These are phyloP conservation scores for Colletotrichum chrysophilum DNA, from an alignment of 2,329 filamentous ascomycete species.

Conservation along the genomic window DNA sequence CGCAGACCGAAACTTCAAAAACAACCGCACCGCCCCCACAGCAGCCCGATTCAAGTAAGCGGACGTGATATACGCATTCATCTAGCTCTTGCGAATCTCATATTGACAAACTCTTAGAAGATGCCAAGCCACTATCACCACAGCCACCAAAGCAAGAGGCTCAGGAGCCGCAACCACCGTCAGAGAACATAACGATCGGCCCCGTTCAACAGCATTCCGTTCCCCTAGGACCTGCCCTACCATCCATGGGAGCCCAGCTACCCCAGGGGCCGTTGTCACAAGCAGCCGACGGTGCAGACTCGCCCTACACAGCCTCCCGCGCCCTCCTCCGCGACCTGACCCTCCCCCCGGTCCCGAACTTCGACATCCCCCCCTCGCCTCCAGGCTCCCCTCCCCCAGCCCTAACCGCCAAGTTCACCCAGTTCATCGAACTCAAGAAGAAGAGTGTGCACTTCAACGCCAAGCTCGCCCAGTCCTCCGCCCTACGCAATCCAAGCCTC, in stretches of 20 bases:
- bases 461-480: constrained; percentile 69
- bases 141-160: background rate
- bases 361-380: constrained; percentile 77
- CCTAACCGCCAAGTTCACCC: constrained; percentile 71
- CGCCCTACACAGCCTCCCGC: constrained; percentile 72
- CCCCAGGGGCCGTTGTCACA: constrained; percentile 22
- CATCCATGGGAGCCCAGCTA: constrained; percentile 28
- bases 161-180: background rate
- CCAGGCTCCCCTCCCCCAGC: constrained; percentile 61
- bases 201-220: constrained; percentile 34
- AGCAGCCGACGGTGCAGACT: constrained; percentile 41
- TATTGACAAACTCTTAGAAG: background rate
- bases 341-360: constrained; percentile 72
- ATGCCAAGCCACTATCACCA: background rate
- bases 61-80: rapidly evolving
- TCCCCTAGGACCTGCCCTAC: constrained; percentile 45
- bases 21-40: background rate
- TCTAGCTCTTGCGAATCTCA: background rate
- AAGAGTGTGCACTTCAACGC: constrained; percentile 81
- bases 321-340: constrained; percentile 74
- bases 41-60: background rate
- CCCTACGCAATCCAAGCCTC: constrained; percentile 74
- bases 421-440: constrained; percentile 79
- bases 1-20: background rate
- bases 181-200: constrained; percentile 26